A percentile compares a stretch with the other conserved stretches of the same genome.
These are phyloP conservation scores for Sequoiadendron giganteum DNA, from an alignment of 75 land plant genomes.

Conservation along the genomic window DNA sequence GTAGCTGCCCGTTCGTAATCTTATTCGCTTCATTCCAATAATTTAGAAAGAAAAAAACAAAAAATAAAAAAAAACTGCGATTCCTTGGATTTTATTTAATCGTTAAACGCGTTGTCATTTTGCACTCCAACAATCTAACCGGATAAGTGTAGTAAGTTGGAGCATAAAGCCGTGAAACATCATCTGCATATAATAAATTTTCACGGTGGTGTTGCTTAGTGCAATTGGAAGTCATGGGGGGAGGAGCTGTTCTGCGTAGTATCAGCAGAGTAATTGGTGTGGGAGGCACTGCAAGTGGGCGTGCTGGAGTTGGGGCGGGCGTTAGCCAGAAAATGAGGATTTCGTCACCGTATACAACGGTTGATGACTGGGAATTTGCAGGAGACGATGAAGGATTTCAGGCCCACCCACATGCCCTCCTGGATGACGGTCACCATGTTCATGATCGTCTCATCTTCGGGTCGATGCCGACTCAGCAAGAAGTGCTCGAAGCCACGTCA, in stretches of 20 bases:
- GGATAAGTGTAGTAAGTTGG: background rate
- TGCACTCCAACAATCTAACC: background rate
- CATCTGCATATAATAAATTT: background rate
- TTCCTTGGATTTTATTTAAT: background rate
- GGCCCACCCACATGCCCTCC: background rate
- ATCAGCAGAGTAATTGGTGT: constrained; percentile 17
- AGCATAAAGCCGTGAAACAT: background rate
- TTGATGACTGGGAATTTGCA: constrained; percentile 32
- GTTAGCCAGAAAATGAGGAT: background rate
- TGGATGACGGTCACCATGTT: background rate
- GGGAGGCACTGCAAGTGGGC: constrained; percentile 3
- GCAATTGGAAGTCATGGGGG: constrained; percentile 16
- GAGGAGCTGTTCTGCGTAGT: constrained; percentile 20
- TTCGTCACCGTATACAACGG: background rate
- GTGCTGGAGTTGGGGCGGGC: background rate
- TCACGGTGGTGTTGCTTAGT: background rate
- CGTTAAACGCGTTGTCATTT: background rate
- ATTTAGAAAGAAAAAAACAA: too few relatives aligned
- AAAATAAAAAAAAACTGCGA: background rate
- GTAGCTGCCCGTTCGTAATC: too few relatives aligned
- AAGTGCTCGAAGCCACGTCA: constrained; percentile 24
- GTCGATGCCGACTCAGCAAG: constrained; percentile 17
- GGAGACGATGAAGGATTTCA: constrained; percentile 16
- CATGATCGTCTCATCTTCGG: constrained; percentile 27
- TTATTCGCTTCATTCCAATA: too few relatives aligned